phyloP scores from a whole-genome alignment of 129 eudicot species.

The Cynara cardunculus region DNA sequence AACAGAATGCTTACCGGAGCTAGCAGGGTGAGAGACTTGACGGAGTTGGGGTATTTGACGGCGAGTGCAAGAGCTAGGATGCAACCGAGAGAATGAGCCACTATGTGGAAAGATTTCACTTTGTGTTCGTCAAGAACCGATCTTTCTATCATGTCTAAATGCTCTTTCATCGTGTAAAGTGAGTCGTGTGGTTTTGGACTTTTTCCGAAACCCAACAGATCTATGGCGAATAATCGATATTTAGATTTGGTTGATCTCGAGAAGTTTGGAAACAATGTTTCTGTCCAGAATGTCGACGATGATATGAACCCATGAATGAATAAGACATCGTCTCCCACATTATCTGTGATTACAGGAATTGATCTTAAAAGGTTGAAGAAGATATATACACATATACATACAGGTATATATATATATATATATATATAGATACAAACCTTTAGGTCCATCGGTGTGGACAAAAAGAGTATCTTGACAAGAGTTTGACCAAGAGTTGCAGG shows the following conservation, averaged over 20 bases:
- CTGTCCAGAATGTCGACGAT: constrained; percentile 87
- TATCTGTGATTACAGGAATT: constrained; percentile 27
- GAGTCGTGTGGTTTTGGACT: constrained; percentile 92
- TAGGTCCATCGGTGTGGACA: constrained; percentile 63
- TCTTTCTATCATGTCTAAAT: constrained; percentile 83
- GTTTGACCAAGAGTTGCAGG: constrained; percentile 73
- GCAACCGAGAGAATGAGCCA: constrained; percentile 95
- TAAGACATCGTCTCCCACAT: constrained; percentile 69
- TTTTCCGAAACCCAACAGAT: constrained; percentile 84
- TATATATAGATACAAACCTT: constrained; percentile 35
- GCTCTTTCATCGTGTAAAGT: constrained; percentile 78
- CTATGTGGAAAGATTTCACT: constrained; percentile 84
- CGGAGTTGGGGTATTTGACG: constrained; percentile 60
- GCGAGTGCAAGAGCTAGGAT: constrained; percentile 86
- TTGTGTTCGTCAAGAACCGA: constrained; percentile 66
- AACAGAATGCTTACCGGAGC: constrained; percentile 64
- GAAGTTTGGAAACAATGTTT: constrained; percentile 80
- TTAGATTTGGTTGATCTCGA: constrained; percentile 49
- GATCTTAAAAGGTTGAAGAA: not conserved
- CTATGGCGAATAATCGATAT: constrained; percentile 71
- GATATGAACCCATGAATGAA: constrained; percentile 96
- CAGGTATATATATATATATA: too few species aligned
- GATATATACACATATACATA: not conserved
- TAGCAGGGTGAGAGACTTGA: constrained; percentile 83
- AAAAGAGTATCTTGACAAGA: constrained; percentile 54